Percentiles rank a stretch among this genome's conserved stretches.
Evolutionary conservation across 2,329 filamentous ascomycete genomes (phyloP).

Genomic region (Diaporthe capsici): DNA sequence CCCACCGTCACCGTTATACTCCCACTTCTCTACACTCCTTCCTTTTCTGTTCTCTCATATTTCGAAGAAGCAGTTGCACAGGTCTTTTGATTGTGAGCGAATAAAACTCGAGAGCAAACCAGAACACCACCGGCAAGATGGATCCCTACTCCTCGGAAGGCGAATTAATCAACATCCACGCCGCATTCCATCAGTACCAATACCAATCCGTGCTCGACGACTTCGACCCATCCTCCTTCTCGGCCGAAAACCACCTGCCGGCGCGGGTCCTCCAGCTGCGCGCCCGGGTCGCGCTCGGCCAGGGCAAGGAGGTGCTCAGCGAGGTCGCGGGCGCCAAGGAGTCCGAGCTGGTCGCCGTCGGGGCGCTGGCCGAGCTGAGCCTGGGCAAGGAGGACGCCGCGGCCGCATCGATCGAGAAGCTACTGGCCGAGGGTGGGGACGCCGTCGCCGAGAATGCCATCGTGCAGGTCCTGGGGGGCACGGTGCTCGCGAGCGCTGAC

Average conservation of each 20-base stretch:
- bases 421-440: slow-evolving; percentile 77
- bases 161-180: slow-evolving; percentile 80
- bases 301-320: slow-evolving; percentile 78
- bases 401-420: slow-evolving; percentile 73
- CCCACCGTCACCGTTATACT: neutral
- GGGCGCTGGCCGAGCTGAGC: slow-evolving; percentile 78
- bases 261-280: slow-evolving; percentile 85
- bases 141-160: slow-evolving; percentile 80
- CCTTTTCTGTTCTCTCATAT: neutral
- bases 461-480: slow-evolving; percentile 88
- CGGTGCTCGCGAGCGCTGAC: slow-evolving; percentile 82
- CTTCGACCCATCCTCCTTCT: slow-evolving; percentile 86
- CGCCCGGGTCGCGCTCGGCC: slow-evolving; percentile 85
- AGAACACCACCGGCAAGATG: slow-evolving; percentile 60
- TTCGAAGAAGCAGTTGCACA: neutral
- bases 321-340: slow-evolving; percentile 75
- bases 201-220: slow-evolving; percentile 85
- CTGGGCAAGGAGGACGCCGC: slow-evolving; percentile 74
- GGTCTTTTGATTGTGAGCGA: neutral
- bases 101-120: neutral
- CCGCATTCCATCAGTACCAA: slow-evolving; percentile 83
- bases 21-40: slow-evolving; percentile 38
- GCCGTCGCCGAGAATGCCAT: slow-evolving; percentile 79
- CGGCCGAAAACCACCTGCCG: slow-evolving; percentile 81
- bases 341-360: slow-evolving; percentile 83